Evolutionary conservation across 108 stramenopile genomes (phyloP).

Genomic region (Cafeteria roenbergensis): DNA sequence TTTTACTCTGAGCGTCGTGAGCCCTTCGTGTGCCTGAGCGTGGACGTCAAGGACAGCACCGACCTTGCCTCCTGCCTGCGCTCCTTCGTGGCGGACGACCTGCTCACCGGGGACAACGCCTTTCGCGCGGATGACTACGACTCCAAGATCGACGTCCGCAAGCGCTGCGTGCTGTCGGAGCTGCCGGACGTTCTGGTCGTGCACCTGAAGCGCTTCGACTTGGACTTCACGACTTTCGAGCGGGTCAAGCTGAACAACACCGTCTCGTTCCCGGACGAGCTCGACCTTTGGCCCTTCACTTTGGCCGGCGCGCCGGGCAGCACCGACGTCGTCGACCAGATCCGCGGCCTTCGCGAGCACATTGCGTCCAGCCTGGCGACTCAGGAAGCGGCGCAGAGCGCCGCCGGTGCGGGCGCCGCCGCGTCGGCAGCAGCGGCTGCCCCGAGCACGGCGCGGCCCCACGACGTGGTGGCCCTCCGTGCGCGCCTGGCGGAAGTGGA

Average conservation of each 20-base stretch:
- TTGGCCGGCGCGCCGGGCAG: too few species aligned
- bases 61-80: not conserved
- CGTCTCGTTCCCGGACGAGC: constrained; percentile 37
- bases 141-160: constrained; percentile 3
- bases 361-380: too few species aligned
- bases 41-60: constrained; percentile 4
- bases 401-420: too few species aligned
- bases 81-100: constrained; percentile 6
- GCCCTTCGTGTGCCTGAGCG: constrained; percentile 4
- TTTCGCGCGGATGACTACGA: constrained; percentile 23
- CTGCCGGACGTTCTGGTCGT: constrained; percentile 32
- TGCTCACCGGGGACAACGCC: constrained; percentile 32
- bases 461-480: too few species aligned
- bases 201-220: constrained; percentile 56
- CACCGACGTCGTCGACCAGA: too few species aligned
- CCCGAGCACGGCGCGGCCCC: too few species aligned
- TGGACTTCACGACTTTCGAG: constrained; percentile 41
- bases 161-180: constrained; percentile 25
- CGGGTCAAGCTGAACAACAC: constrained; percentile 44
- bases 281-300: constrained; percentile 47
- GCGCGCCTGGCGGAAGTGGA: too few species aligned
- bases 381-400: too few species aligned
- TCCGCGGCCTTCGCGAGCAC: too few species aligned
- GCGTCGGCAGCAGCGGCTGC: too few species aligned
- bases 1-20: constrained; percentile 32